phyloP scores from a whole-genome alignment of 345 rosid species.

The Carallia brachiata region DNA sequence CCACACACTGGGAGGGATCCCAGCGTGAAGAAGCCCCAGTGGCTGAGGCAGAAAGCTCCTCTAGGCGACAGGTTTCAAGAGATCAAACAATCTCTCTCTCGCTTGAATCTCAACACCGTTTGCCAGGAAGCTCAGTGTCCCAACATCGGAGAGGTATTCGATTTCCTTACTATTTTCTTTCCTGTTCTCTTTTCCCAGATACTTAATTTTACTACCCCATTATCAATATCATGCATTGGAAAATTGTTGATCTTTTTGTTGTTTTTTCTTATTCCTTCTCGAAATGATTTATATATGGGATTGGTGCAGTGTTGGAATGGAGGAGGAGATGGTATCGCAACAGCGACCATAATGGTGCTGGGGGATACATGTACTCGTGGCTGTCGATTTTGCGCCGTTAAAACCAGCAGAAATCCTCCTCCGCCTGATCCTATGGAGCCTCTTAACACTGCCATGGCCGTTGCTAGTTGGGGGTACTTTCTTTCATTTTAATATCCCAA shows the following conservation, averaged over 20 bases:
- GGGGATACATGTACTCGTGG: slow-evolving; percentile 99
- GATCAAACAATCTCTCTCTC: slow-evolving; percentile 71
- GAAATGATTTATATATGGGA: not conserved
- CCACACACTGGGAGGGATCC: slow-evolving; percentile 86
- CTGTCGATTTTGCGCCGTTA: slow-evolving; percentile 98
- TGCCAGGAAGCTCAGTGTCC: slow-evolving; percentile 99
- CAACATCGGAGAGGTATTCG: slow-evolving; percentile 83
- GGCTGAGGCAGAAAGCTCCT: slow-evolving; percentile 94
- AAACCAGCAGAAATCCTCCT: slow-evolving; percentile 87
- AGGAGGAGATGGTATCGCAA: slow-evolving; percentile 92
- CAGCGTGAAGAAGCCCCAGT: slow-evolving; percentile 71
- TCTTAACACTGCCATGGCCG: slow-evolving; percentile 81
- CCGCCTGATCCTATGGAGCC: slow-evolving; percentile 98
- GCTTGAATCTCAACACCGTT: slow-evolving; percentile 81
- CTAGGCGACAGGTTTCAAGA: slow-evolving; percentile 74
- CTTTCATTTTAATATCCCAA: not conserved
- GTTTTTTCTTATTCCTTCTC: not conserved
- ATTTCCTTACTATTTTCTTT: not conserved
- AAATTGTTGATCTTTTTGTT: not conserved
- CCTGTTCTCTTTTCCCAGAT: not conserved
- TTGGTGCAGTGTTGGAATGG: slow-evolving; percentile 91
- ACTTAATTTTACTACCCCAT: not conserved
- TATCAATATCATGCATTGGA: not conserved
- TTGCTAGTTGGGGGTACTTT: slow-evolving; percentile 87
- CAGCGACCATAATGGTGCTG: slow-evolving; percentile 94